These are phyloP conservation scores for Phoenix dactylifera DNA, from an alignment of 176 grass and related monocot species.

Conservation along the genomic window DNA sequence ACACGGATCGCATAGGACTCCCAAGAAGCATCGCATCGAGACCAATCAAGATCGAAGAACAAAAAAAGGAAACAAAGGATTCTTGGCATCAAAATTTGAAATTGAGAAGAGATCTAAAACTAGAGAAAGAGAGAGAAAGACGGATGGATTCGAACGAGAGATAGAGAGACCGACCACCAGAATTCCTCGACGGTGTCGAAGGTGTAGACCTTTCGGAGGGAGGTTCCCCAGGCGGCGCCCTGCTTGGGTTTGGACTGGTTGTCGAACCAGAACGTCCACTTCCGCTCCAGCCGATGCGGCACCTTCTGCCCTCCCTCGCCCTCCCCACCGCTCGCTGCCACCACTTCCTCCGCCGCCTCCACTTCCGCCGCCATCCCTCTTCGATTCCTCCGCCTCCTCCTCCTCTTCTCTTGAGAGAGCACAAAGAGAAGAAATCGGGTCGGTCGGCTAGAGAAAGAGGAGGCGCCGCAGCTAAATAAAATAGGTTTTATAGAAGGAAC, in stretches of 20 bases:
- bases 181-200: slow-evolving; percentile 96
- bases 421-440: too few relatives aligned
- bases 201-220: slow-evolving; percentile 85
- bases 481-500: too few relatives aligned
- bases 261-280: slow-evolving; percentile 97
- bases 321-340: slow-evolving; percentile 9
- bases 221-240: slow-evolving; percentile 81
- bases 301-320: slow-evolving; percentile 13
- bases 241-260: slow-evolving; percentile 87
- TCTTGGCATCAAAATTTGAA: too few relatives aligned
- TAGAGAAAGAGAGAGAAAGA: too few relatives aligned
- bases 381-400: too few relatives aligned
- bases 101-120: too few relatives aligned
- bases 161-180: slow-evolving; percentile 46
- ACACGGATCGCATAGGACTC: too few relatives aligned
- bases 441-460: too few relatives aligned
- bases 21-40: too few relatives aligned
- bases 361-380: slow-evolving; percentile 18
- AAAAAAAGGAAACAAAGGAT: background rate
- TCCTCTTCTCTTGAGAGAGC: too few relatives aligned
- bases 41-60: background rate
- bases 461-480: too few relatives aligned
- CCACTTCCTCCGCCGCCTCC: slow-evolving; percentile 3
- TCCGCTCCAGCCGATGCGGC: slow-evolving; percentile 72
- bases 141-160: background rate